These are phyloP conservation scores for Persicaria maculosa DNA, from an alignment of 148 eudicot genomes.

Conservation along the genomic window DNA sequence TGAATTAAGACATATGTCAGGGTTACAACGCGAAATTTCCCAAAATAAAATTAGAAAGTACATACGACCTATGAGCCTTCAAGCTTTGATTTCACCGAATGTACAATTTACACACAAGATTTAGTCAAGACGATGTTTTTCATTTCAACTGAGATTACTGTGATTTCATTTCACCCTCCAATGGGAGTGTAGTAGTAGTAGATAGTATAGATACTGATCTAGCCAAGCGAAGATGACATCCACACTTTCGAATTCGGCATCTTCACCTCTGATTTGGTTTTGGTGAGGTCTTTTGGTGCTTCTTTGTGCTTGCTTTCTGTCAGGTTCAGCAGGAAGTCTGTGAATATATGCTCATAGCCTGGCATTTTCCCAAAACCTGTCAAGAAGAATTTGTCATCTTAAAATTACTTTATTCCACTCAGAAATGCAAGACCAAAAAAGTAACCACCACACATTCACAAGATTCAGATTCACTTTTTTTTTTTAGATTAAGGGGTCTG, in stretches of 20 bases:
- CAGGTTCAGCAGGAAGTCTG: slow-evolving; percentile 53
- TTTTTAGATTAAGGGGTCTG: not conserved
- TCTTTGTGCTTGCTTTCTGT: slow-evolving; percentile 36
- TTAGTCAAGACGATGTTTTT: not conserved
- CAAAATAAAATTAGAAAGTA: not conserved
- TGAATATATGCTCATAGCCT: slow-evolving; percentile 65
- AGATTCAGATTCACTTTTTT: not conserved
- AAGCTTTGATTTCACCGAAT: slow-evolving; percentile 1
- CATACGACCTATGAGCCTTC: not conserved
- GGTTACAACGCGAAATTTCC: no score
- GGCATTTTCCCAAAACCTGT: slow-evolving; percentile 84
- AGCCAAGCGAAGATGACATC: slow-evolving; percentile 5
- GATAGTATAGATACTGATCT: no score
- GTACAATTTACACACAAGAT: not conserved
- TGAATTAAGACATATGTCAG: no score
- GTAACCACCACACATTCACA: slow-evolving; percentile 5
- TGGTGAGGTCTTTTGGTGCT: slow-evolving; percentile 7
- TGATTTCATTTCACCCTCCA: not conserved
- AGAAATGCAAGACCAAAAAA: not conserved
- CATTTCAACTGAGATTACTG: not conserved
- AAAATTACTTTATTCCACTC: not conserved
- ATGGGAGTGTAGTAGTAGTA: not conserved
- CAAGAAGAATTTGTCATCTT: not conserved
- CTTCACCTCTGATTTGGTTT: not conserved
- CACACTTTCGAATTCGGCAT: not conserved